Conservation (phyloP, 2,329 filamentous ascomycete species). For the Trichoderma polysporum region DNA sequence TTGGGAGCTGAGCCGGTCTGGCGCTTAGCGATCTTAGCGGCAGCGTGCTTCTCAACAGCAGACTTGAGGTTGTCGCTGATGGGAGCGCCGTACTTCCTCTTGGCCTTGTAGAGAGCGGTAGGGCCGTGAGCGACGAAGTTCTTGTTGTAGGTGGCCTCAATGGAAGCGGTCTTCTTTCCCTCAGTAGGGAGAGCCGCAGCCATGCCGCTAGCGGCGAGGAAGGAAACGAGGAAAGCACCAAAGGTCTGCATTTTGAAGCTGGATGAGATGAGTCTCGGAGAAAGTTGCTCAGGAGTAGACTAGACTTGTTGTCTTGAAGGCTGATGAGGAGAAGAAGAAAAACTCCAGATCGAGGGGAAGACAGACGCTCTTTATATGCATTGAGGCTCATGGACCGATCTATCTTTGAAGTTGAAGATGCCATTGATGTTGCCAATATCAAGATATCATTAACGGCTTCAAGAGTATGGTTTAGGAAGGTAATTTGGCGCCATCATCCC, state of each 20-base stretch:
- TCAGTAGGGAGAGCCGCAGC: slow-evolving; percentile 21
- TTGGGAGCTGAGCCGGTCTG: slow-evolving; percentile 22
- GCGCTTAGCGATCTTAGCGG: slow-evolving; percentile 10
- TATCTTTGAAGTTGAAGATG: not conserved
- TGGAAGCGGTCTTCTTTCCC: slow-evolving; percentile 10
- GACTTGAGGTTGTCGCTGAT: slow-evolving; percentile 17
- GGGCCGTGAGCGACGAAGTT: slow-evolving; percentile 21
- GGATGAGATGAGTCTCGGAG: not conserved
- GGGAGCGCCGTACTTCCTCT: slow-evolving; percentile 23
- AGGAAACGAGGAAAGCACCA: slow-evolving; percentile 25
- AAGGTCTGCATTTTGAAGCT: slow-evolving; percentile 25
- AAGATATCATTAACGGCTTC: not conserved
- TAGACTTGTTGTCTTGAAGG: slow-evolving; percentile 13
- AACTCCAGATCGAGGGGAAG: not conserved
- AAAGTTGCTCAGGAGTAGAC: not conserved
- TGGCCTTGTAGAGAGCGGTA: slow-evolving; percentile 23
- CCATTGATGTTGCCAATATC: not conserved
- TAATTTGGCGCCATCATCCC: slow-evolving; percentile 7
- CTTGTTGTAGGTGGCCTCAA: slow-evolving; percentile 20
- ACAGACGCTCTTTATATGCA: slow-evolving; percentile 14
- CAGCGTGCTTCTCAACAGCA: not conserved
- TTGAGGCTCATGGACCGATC: not conserved
- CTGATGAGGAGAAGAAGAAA: slow-evolving; percentile 10
- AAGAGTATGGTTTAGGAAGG: slow-evolving; percentile 20
- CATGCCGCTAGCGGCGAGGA: slow-evolving; percentile 24